Conservation (phyloP, 148 eudicot species). For the Diospyros kaki region DNA sequence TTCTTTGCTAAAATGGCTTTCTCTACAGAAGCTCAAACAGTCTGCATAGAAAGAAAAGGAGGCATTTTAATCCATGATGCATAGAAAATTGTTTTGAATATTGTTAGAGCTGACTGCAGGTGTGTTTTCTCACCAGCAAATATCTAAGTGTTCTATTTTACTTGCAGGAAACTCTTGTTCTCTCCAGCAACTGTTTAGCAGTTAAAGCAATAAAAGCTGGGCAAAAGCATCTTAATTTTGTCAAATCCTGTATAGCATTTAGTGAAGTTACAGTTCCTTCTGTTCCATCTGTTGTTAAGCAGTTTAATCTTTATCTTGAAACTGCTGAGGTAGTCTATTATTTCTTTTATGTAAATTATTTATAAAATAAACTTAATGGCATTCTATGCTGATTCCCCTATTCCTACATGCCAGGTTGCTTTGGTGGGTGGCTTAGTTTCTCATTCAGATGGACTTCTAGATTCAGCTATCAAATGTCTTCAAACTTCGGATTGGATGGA, state of each 20-base stretch:
- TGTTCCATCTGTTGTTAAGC: slow-evolving; percentile 38
- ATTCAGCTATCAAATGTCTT: slow-evolving; percentile 53
- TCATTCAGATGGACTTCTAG: slow-evolving; percentile 67
- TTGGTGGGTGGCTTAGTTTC: slow-evolving; percentile 52
- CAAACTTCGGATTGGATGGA: slow-evolving; percentile 28
- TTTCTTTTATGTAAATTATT: slow-evolving; percentile 7
- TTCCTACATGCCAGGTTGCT: slow-evolving; percentile 48
- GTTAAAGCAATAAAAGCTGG: slow-evolving; percentile 41
- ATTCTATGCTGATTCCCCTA: not conserved
- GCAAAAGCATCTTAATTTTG: slow-evolving; percentile 32
- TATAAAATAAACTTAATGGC: not conserved
- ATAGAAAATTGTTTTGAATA: slow-evolving; percentile 8
- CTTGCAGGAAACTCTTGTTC: slow-evolving; percentile 72
- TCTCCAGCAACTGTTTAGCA: slow-evolving; percentile 52
- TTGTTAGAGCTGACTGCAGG: not conserved
- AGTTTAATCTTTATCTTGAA: slow-evolving; percentile 63
- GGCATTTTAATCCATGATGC: not conserved
- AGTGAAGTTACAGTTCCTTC: slow-evolving; percentile 81
- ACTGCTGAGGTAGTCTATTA: slow-evolving; percentile 58
- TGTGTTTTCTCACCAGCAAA: not conserved
- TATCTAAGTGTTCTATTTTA: not conserved
- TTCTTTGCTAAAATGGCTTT: not conserved
- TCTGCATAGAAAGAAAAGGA: slow-evolving; percentile 2
- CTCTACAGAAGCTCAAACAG: slow-evolving; percentile 3
- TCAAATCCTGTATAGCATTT: slow-evolving; percentile 67